A percentile compares a stretch with the other conserved stretches of the same genome.
Conservation (phyloP, 208 protist genomes). For the Angomonas ambiguus region DNA sequence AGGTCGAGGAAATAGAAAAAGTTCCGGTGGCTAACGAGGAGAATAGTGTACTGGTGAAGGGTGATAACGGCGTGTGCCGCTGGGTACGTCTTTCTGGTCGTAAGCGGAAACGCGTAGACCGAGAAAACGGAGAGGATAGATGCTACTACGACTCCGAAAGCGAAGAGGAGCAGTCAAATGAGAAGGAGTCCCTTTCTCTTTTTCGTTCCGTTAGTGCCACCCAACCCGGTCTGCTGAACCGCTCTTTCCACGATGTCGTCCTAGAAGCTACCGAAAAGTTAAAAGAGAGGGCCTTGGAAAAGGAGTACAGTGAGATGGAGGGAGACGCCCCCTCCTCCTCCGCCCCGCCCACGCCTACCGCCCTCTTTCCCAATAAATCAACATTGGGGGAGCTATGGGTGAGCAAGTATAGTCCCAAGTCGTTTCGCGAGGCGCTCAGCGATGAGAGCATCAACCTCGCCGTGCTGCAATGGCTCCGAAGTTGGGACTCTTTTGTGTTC, state of each 20-base stretch:
- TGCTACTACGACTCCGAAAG: not conserved
- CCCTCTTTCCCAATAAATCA: not conserved
- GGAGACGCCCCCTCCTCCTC: not conserved
- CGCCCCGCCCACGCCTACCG: not conserved
- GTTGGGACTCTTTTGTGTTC: constrained; percentile 79
- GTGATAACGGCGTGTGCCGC: constrained; percentile 51
- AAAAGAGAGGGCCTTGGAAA: not conserved
- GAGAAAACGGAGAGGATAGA: not conserved
- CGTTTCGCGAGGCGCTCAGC: constrained; percentile 78
- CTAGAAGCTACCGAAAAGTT: not conserved
- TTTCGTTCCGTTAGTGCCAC: too few relatives aligned
- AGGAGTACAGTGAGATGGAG: not conserved
- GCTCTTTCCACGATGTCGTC: not conserved
- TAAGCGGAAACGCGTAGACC: not conserved
- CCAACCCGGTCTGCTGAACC: constrained; percentile 4
- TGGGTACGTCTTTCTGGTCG: constrained; percentile 36
- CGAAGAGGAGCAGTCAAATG: too few relatives aligned
- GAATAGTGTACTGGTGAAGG: constrained; percentile 49
- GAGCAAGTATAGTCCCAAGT: constrained; percentile 61
- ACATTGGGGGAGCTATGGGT: constrained; percentile 43
- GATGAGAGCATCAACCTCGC: constrained; percentile 75
- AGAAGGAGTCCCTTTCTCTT: too few relatives aligned
- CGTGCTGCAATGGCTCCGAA: constrained; percentile 79
- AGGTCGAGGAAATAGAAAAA: not conserved
- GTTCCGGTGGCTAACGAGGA: constrained; percentile 19